Conservation (phyloP, 2,329 filamentous ascomycete genomes). For the Colletotrichum magnum region DNA sequence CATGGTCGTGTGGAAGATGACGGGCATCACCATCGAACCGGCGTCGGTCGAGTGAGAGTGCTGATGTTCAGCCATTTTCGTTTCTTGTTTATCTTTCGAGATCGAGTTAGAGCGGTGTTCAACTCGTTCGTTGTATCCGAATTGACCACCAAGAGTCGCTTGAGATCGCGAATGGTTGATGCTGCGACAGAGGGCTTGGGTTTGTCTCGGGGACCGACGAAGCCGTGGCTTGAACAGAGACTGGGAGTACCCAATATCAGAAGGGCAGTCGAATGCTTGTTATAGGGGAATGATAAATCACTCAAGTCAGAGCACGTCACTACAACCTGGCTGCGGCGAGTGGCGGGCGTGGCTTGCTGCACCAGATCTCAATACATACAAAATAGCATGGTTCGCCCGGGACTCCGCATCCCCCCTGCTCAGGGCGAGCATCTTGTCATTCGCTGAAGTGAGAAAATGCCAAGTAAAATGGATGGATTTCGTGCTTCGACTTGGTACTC, state of each 20-base stretch:
- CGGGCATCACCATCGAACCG: constrained; percentile 7
- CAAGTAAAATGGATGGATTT: no score
- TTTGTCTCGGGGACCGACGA: neutral
- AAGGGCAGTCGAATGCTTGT: neutral
- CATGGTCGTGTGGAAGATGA: constrained; percentile 33
- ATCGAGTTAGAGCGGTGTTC: neutral
- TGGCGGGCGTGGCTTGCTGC: no score
- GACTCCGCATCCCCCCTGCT: no score
- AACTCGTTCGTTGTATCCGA: neutral
- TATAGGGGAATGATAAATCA: neutral
- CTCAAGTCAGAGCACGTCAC: neutral
- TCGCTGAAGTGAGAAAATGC: no score
- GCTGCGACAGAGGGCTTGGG: neutral
- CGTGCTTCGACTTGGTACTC: no score
- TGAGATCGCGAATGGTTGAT: neutral
- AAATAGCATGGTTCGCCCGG: no score
- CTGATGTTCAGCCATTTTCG: constrained; percentile 1
- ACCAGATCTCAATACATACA: no score
- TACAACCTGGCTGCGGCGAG: no score
- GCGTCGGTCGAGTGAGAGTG: neutral
- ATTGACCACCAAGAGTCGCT: neutral
- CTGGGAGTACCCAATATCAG: neutral
- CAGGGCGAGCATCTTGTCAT: no score
- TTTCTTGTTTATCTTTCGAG: neutral
- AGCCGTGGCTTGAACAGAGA: neutral